phyloP scores from a whole-genome alignment of 2,329 filamentous ascomycete genomes.

The Colletotrichum scovillei region DNA sequence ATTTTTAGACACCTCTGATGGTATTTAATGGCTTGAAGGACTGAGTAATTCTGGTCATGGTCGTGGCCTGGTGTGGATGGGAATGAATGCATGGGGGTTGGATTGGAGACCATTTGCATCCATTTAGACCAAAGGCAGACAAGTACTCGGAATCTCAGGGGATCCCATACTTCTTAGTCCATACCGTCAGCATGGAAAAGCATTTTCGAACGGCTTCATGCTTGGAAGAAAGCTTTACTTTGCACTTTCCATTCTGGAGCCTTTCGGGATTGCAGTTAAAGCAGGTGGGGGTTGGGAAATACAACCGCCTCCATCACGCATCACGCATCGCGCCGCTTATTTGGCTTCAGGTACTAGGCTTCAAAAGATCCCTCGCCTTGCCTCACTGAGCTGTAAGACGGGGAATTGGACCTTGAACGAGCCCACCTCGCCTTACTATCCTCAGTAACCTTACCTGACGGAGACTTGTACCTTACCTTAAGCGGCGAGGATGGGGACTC shows the following conservation, averaged over 20 bases:
- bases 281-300: conserved; percentile 24
- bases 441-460: neutral
- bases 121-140: neutral
- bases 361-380: neutral
- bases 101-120: neutral
- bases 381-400: neutral
- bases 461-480: neutral
- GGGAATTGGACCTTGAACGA: neutral
- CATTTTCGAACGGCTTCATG: neutral
- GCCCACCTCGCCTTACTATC: neutral
- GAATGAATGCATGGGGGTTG: neutral
- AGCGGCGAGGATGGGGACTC: conserved; percentile 4
- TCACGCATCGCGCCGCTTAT: neutral
- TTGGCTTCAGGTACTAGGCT: neutral
- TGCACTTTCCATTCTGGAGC: neutral
- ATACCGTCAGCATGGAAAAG: too few relatives aligned
- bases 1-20: conserved; percentile 12
- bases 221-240: neutral
- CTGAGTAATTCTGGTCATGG: neutral
- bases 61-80: neutral
- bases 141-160: too few relatives aligned
- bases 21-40: neutral
- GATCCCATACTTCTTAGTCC: too few relatives aligned
- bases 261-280: conserved; percentile 6
- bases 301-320: neutral